These are phyloP conservation scores for Spinacia oleracea DNA, from an alignment of 179 eudicot genomes.

Conservation along the genomic window DNA sequence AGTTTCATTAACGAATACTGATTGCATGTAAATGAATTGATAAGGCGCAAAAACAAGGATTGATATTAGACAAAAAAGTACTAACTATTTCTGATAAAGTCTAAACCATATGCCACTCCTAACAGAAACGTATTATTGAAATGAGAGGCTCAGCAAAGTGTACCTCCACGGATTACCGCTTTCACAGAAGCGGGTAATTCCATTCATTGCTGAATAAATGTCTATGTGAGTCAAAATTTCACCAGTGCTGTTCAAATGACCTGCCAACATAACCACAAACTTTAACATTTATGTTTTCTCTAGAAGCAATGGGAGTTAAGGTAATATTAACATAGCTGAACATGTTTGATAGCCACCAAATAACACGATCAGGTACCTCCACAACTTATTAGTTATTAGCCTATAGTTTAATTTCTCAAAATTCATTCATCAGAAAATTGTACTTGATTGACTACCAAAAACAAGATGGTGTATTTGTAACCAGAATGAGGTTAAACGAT, in stretches of 20 bases:
- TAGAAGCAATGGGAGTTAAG: constrained; percentile 9
- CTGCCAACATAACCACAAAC: constrained; percentile 39
- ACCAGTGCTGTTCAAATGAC: constrained; percentile 38
- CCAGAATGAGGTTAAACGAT: background rate
- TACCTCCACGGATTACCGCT: constrained; percentile 82
- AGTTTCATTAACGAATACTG: no score
- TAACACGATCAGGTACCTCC: background rate
- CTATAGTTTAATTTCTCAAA: background rate
- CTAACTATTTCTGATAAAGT: background rate
- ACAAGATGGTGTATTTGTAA: background rate
- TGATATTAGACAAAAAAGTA: background rate
- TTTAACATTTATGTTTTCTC: background rate
- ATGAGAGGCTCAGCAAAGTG: constrained; percentile 16
- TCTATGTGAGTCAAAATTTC: constrained; percentile 76
- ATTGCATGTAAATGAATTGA: constrained; percentile 1
- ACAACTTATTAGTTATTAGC: background rate
- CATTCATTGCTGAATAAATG: constrained; percentile 91
- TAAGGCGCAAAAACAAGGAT: background rate
- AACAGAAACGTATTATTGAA: constrained; percentile 6
- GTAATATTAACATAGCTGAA: background rate
- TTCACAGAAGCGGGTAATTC: constrained; percentile 88
- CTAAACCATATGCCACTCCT: background rate
- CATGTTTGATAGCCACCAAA: background rate
- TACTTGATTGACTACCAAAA: constrained; percentile 3
- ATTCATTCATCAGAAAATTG: background rate